phyloP scores from a whole-genome alignment of 2,329 filamentous ascomycete genomes.

The Helotiales sp. region DNA sequence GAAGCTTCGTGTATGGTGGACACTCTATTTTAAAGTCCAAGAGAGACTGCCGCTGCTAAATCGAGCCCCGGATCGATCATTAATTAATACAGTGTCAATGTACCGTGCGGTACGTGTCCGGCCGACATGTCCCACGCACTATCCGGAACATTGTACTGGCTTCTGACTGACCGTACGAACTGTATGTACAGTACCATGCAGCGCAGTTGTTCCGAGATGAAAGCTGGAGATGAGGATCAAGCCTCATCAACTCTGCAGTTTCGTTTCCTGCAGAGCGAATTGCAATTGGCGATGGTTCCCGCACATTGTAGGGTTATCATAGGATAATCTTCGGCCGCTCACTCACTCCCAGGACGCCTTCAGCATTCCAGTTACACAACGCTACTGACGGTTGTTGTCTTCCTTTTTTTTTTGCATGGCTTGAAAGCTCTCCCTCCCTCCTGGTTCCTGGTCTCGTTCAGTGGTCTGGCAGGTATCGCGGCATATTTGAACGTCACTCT shows the following conservation, averaged over 20 bases:
- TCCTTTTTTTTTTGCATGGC: neutral
- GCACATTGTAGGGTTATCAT: neutral
- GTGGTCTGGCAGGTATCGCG: conserved; percentile 10
- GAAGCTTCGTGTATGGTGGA: conserved; percentile 24
- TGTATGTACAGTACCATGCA: neutral
- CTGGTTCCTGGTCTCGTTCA: conserved; percentile 9
- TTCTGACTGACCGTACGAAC: neutral
- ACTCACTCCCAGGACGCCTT: neutral
- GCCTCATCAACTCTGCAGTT: conserved; percentile 1
- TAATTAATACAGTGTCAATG: conserved; percentile 29
- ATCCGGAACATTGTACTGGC: neutral
- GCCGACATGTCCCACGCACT: conserved; percentile 5
- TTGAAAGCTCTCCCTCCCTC: neutral
- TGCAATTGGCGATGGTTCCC: conserved; percentile 1
- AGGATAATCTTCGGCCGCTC: neutral
- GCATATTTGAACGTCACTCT: conserved; percentile 9
- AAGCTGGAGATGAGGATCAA: conserved; percentile 4
- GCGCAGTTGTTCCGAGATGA: conserved; percentile 1
- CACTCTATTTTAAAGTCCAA: conserved; percentile 19
- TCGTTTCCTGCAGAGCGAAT: neutral
- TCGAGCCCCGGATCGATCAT: conserved; percentile 11
- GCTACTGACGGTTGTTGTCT: conserved; percentile 6
- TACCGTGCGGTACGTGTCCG: conserved; percentile 6
- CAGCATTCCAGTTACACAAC: conserved; percentile 1
- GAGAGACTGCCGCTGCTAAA: conserved; percentile 37